Evolutionary conservation across 2,329 filamentous ascomycete species (phyloP).

Genomic region (Neonectria ditissima): DNA sequence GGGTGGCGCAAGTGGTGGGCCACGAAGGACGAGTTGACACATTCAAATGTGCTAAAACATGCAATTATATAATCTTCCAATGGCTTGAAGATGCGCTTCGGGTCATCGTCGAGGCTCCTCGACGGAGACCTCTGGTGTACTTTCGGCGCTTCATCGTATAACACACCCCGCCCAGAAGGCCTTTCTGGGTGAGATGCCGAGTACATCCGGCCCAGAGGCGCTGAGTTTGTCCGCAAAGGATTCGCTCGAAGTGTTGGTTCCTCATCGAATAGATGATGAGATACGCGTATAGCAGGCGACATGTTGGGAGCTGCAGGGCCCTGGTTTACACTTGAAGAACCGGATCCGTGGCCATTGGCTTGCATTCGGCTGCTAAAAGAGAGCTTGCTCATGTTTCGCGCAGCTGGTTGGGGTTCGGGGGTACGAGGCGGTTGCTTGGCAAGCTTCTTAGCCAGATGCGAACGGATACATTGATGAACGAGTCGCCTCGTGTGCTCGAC

Average conservation of each 20-base stretch:
- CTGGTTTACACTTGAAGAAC: conserved; percentile 15
- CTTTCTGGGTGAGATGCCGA: conserved; percentile 61
- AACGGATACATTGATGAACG: conserved; percentile 49
- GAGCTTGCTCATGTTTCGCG: conserved; percentile 31
- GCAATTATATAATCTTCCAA: conserved; percentile 82
- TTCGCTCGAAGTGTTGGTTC: conserved; percentile 53
- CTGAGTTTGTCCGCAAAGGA: conserved; percentile 40
- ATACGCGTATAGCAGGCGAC: conserved; percentile 38
- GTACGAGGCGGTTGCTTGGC: conserved; percentile 28
- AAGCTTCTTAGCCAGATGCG: conserved; percentile 47
- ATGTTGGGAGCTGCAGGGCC: conserved; percentile 19
- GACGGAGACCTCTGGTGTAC: conserved; percentile 34
- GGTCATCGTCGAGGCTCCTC: conserved; percentile 47
- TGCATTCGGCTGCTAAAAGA: conserved; percentile 40
- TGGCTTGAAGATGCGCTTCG: conserved; percentile 75
- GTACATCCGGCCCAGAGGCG: conserved; percentile 50
- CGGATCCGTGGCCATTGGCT: conserved; percentile 22
- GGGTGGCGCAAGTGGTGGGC: conserved; percentile 56
- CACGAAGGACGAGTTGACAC: conserved; percentile 82
- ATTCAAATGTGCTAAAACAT: conserved; percentile 76
- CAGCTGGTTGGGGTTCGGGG: conserved; percentile 27
- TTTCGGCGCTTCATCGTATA: conserved; percentile 29
- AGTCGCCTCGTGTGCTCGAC: conserved; percentile 50
- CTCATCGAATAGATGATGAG: conserved; percentile 52
- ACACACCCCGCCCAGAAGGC: conserved; percentile 40